Conservation (phyloP, 2,329 filamentous ascomycete species). For the Neopestalotiopsis rosae region DNA sequence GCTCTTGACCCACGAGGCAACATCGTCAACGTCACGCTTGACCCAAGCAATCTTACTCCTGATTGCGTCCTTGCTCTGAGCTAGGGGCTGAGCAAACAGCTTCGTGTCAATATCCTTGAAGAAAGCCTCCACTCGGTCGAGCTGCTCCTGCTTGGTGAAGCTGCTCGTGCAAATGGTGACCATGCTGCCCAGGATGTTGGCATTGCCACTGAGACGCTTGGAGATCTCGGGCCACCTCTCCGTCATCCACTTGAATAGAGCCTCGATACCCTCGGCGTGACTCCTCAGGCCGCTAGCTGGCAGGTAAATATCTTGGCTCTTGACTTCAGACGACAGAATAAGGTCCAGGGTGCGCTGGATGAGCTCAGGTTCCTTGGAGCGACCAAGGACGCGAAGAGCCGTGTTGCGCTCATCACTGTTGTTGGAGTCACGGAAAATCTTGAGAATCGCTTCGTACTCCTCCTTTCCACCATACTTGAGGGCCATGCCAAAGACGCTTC, state of each 20-base stretch:
- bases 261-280: conserved; percentile 78
- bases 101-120: conserved; percentile 82
- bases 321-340: conserved; percentile 80
- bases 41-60: conserved; percentile 86
- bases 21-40: conserved; percentile 76
- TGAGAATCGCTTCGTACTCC: conserved; percentile 79
- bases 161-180: conserved; percentile 82
- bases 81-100: conserved; percentile 84
- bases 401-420: conserved; percentile 92
- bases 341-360: conserved; percentile 82
- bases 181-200: conserved; percentile 84
- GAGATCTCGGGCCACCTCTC: conserved; percentile 86
- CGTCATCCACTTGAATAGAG: conserved; percentile 83
- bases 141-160: conserved; percentile 79
- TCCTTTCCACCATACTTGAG: conserved; percentile 84
- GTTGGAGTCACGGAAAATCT: conserved; percentile 75
- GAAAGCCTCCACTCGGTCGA: conserved; percentile 78
- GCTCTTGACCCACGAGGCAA: conserved; percentile 66
- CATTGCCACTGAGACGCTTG: conserved; percentile 82
- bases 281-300: conserved; percentile 80
- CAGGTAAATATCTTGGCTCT: conserved; percentile 93
- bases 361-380: conserved; percentile 76
- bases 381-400: conserved; percentile 81
- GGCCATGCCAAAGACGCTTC: conserved; percentile 84
- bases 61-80: conserved; percentile 87